Evolutionary conservation across 805 yeast genomes (phyloP).

Genomic region (Myxozyma lipomycoides): DNA sequence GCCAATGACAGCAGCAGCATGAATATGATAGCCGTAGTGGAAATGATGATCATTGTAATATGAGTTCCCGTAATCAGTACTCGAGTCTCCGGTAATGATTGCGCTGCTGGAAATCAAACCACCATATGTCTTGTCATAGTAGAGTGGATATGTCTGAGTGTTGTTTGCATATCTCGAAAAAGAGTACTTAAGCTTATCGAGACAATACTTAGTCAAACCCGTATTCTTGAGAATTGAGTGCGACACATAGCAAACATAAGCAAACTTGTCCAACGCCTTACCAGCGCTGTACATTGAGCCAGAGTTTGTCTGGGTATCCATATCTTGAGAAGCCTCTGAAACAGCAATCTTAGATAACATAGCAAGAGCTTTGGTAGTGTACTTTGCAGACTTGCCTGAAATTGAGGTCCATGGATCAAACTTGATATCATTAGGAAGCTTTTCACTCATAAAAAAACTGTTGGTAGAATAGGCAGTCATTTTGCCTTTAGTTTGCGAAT

Average conservation of each 20-base stretch:
- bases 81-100: slow-evolving; percentile 37
- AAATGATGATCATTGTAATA: slow-evolving; percentile 84
- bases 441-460: slow-evolving; percentile 37
- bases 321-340: slow-evolving; percentile 54
- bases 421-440: slow-evolving; percentile 44
- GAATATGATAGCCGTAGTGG: slow-evolving; percentile 79
- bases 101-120: slow-evolving; percentile 57
- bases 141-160: slow-evolving; percentile 65
- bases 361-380: slow-evolving; percentile 40
- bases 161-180: slow-evolving; percentile 65
- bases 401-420: slow-evolving; percentile 61
- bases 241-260: slow-evolving; percentile 73
- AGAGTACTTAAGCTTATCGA: slow-evolving; percentile 62
- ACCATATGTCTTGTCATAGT: slow-evolving; percentile 51
- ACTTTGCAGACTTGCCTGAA: slow-evolving; percentile 40
- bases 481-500: slow-evolving; percentile 48
- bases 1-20: slow-evolving; percentile 79
- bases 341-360: slow-evolving; percentile 48
- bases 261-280: slow-evolving; percentile 82
- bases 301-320: slow-evolving; percentile 54
- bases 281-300: slow-evolving; percentile 92
- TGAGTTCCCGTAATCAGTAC: slow-evolving; percentile 71
- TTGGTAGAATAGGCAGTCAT: slow-evolving; percentile 39
- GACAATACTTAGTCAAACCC: slow-evolving; percentile 47
- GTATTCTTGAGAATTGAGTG: slow-evolving; percentile 60